Base-by-base conservation (phyloP, 805 yeast species). In the Suhomyces pyralidae region DNA sequence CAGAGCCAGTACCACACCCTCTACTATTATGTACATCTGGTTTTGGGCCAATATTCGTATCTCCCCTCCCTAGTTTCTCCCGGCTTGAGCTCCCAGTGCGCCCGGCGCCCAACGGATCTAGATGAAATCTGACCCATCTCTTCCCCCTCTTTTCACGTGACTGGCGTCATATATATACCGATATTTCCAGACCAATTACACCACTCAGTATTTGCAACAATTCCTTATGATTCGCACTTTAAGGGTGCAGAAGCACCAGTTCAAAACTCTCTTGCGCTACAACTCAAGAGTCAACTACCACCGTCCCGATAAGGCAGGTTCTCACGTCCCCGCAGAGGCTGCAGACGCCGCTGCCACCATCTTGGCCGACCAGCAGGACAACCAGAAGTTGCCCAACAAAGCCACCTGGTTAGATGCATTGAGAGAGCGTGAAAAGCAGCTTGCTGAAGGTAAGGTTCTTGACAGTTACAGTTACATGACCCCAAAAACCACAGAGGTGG, bases 381-480 rank as follows among this genome's bases (percentile, higher is more conserved):
- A 76, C 55, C 79, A 75, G 52, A 76, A 65, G 43, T 45, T 61
- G 49, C 71, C 73, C 15, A 73, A 74, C 53, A 70, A 70, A 51
- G 90, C 86, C 40, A 89, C 97, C 2, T 92, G 97, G 97, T 71
- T 90, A 63, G 90, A 84, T 51, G 97, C 97, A 0, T 73, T 91
- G 55, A 79, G 81, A 14, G 94, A 90, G 60, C 79, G 91, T 50
- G 81, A 84, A 59, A 79, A 81, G 62, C 88, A 88, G 62, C 68
- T 81, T 63, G 83, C 82, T 22, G 89, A 85, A 55, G 94, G 96
- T n/a, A 82, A 83, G 59, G 76, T 82, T 30, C 76, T 85, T 61
- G 90, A 86, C 65, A 81, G 89, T 38, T 83, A 79, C 65, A 81
- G 90, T 12, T 86, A 88, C 68, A 82, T 83, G 51, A 81, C 84